Evolutionary conservation across 2,329 filamentous ascomycete genomes (phyloP).

Genomic region (Pseudogymnoascus sp.): DNA sequence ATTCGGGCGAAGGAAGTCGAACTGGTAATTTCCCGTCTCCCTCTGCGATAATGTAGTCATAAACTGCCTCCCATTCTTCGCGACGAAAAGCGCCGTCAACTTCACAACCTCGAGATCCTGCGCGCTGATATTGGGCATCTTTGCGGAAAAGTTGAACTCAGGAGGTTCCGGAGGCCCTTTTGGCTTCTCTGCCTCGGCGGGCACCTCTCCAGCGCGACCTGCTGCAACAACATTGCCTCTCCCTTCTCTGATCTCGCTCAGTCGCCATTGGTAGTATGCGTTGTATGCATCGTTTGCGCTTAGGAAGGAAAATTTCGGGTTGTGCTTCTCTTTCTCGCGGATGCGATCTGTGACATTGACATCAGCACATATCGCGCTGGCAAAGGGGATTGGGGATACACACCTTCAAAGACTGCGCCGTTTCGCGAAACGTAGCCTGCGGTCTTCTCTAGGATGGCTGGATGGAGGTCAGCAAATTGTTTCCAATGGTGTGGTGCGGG

Average conservation of each 20-base stretch:
- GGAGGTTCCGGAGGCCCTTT: constrained; percentile 78
- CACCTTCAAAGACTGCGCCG: constrained; percentile 54
- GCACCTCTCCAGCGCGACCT: constrained; percentile 61
- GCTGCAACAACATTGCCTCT: constrained; percentile 72
- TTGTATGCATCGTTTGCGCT: constrained; percentile 75
- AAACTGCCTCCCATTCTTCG: constrained; percentile 85
- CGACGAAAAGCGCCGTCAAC: constrained; percentile 83
- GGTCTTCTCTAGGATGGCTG: constrained; percentile 79
- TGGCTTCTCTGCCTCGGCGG: constrained; percentile 55
- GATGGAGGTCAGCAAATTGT: constrained; percentile 19
- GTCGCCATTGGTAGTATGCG: constrained; percentile 83
- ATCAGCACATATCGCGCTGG: background rate
- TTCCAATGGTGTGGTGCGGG: constrained; percentile 28
- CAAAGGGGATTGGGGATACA: constrained; percentile 31
- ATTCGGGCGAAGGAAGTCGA: constrained; percentile 90
- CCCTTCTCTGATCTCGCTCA: constrained; percentile 77
- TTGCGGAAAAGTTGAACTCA: constrained; percentile 86
- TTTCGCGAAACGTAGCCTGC: constrained; percentile 79
- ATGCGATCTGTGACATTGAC: constrained; percentile 57
- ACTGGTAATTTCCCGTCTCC: constrained; percentile 86
- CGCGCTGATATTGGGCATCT: constrained; percentile 95
- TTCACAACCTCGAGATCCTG: constrained; percentile 73
- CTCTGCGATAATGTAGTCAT: constrained; percentile 84
- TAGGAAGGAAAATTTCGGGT: constrained; percentile 89
- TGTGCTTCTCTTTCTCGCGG: constrained; percentile 72